These are phyloP conservation scores for Dimargaris xerosporica DNA, from an alignment of 192 early-diverging fungal species.

Conservation along the genomic window DNA sequence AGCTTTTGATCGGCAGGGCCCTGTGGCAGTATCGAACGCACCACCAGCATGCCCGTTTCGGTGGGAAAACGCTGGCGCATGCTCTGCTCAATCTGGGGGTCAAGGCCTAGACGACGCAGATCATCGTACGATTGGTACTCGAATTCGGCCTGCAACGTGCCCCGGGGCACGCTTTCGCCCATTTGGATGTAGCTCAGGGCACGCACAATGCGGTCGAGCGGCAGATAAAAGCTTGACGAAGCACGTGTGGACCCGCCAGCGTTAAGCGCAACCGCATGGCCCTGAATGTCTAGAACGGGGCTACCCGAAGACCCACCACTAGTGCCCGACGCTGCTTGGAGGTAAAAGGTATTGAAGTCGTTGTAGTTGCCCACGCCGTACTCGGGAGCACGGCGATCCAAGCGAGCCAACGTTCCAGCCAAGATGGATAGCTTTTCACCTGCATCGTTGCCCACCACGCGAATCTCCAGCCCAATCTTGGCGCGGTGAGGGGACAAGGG, in stretches of 20 bases:
- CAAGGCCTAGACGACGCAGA: constrained; percentile 50
- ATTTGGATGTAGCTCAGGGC: constrained; percentile 40
- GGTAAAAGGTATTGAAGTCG: constrained; percentile 72
- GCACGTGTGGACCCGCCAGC: constrained; percentile 52
- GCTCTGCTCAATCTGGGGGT: constrained; percentile 43
- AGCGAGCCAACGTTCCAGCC: constrained; percentile 51
- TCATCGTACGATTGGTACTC: constrained; percentile 57
- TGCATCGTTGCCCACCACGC: constrained; percentile 65
- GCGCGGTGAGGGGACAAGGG: constrained; percentile 48
- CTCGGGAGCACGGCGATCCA: constrained; percentile 58
- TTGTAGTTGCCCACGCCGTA: constrained; percentile 58
- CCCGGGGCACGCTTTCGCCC: constrained; percentile 47
- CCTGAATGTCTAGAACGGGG: constrained; percentile 62
- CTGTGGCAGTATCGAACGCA: constrained; percentile 43
- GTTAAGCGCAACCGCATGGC: constrained; percentile 61
- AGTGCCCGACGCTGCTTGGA: constrained; percentile 55
- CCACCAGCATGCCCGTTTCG: constrained; percentile 55
- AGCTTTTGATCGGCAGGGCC: constrained; percentile 48
- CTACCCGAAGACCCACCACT: constrained; percentile 65
- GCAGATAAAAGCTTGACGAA: constrained; percentile 55
- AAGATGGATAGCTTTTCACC: constrained; percentile 68
- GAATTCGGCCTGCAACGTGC: constrained; percentile 59
- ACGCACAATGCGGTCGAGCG: constrained; percentile 60
- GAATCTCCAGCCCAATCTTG: constrained; percentile 56
- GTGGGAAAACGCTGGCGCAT: constrained; percentile 43